These are phyloP conservation scores for Rhodotorula kratochvilovae DNA, from an alignment of 768 basidiomycete species.

Conservation along the genomic window DNA sequence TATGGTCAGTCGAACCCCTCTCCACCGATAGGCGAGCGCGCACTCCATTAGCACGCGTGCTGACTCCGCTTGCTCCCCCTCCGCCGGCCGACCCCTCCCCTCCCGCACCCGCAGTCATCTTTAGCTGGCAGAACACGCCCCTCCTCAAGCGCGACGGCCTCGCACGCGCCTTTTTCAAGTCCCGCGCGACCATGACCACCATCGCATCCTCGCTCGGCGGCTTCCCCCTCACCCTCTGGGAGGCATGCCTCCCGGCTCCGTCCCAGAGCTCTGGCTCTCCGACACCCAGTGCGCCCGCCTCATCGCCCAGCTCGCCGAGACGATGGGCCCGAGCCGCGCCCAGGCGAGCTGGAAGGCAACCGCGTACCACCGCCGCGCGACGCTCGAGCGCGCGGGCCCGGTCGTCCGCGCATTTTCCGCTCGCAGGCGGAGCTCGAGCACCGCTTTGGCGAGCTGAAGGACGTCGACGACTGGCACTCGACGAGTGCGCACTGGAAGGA, in stretches of 20 bases:
- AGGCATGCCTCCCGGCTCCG: background rate
- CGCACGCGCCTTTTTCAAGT: conserved; percentile 6
- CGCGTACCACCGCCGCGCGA: background rate
- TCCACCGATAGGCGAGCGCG: too few species aligned
- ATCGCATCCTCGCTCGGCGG: conserved; percentile 13
- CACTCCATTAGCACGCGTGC: background rate
- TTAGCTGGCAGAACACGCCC: conserved; percentile 24
- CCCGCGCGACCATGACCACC: conserved; percentile 6
- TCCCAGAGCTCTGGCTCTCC: conserved; percentile 21
- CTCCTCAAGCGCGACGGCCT: conserved; percentile 19
- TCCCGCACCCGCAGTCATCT: conserved; percentile 4
- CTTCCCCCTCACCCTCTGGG: conserved; percentile 15
- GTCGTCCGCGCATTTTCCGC: background rate
- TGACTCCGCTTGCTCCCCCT: background rate
- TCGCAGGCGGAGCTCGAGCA: conserved; percentile 10
- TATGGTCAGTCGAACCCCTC: background rate
- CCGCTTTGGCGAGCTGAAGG: conserved; percentile 17
- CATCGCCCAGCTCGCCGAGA: conserved; percentile 1
- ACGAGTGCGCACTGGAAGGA: background rate
- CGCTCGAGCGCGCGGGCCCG: background rate
- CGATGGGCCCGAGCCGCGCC: conserved; percentile 26
- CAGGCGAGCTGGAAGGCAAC: conserved; percentile 3
- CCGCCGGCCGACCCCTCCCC: background rate
- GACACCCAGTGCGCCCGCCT: background rate
- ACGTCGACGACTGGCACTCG: conserved; percentile 6